These are phyloP conservation scores for Calocybe indica DNA, from an alignment of 768 basidiomycete genomes.

Conservation along the genomic window DNA sequence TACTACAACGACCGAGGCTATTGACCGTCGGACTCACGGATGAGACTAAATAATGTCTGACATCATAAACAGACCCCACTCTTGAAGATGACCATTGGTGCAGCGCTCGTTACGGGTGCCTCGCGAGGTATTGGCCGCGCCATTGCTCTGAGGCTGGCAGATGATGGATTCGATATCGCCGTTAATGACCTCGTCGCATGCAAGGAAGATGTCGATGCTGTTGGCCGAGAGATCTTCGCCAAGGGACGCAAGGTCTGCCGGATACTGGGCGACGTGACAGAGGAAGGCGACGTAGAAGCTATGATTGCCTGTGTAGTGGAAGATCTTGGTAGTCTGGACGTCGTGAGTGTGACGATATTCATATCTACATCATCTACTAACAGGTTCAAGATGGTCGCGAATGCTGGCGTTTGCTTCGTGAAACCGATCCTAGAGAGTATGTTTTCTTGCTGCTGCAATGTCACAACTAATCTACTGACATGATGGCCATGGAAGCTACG, in stretches of 20 bases:
- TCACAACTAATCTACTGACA: neutral
- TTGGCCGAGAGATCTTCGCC: constrained; percentile 7
- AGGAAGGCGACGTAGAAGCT: constrained; percentile 26
- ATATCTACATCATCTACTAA: neutral
- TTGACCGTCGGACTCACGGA: no score
- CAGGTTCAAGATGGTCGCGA: constrained; percentile 26
- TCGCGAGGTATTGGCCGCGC: constrained; percentile 36
- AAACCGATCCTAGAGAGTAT: constrained; percentile 17
- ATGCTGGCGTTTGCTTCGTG: constrained; percentile 21
- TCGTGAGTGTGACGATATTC: constrained; percentile 15
- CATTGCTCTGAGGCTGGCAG: constrained; percentile 34
- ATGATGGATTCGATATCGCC: constrained; percentile 33
- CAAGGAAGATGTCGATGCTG: constrained; percentile 6
- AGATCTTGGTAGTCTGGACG: constrained; percentile 21
- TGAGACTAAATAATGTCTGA: no score
- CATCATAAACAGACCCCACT: no score
- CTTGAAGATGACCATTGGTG: neutral
- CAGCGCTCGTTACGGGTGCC: constrained; percentile 16
- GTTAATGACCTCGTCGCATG: constrained; percentile 25
- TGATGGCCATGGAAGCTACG: constrained; percentile 15
- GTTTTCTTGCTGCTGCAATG: neutral
- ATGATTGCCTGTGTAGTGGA: constrained; percentile 19
- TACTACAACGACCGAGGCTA: no score
- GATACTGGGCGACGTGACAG: constrained; percentile 23
- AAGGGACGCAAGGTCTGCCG: constrained; percentile 5